Conservation (phyloP, 768 basidiomycete genomes). For the Termitomyces sp. region DNA sequence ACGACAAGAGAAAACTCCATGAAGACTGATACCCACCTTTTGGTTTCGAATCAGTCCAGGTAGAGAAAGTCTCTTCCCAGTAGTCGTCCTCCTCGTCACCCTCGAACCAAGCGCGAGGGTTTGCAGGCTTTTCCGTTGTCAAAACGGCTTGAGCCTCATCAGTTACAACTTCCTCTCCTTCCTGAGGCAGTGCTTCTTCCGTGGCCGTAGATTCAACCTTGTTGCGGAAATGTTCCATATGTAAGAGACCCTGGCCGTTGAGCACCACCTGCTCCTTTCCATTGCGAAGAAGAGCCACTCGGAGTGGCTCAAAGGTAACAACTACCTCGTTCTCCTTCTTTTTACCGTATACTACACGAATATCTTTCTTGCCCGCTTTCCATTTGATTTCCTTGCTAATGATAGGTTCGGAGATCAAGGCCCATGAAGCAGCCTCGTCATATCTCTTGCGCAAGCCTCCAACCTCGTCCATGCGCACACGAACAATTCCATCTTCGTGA, state of each 20-base stretch:
- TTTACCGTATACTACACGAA: slow-evolving; percentile 61
- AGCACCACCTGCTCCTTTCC: slow-evolving; percentile 85
- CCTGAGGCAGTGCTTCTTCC: slow-evolving; percentile 38
- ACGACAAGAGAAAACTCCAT: neutral
- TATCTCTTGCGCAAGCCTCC: slow-evolving; percentile 79
- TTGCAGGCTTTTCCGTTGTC: slow-evolving; percentile 41
- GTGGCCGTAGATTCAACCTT: slow-evolving; percentile 44
- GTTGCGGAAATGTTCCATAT: slow-evolving; percentile 96
- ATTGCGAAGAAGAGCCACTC: slow-evolving; percentile 64
- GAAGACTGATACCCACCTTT: slow-evolving; percentile 58
- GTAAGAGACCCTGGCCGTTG: slow-evolving; percentile 86
- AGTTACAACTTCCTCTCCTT: slow-evolving; percentile 36
- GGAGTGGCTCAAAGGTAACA: slow-evolving; percentile 74
- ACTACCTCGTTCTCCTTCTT: slow-evolving; percentile 63
- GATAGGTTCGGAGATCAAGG: slow-evolving; percentile 69
- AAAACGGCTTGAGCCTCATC: slow-evolving; percentile 51
- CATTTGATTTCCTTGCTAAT: slow-evolving; percentile 60
- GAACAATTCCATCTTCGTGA: slow-evolving; percentile 83
- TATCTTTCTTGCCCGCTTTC: slow-evolving; percentile 61
- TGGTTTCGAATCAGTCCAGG: slow-evolving; percentile 92
- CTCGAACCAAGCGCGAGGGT: slow-evolving; percentile 79
- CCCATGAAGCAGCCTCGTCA: slow-evolving; percentile 91
- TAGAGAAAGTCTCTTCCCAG: slow-evolving; percentile 86
- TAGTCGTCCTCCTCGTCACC: slow-evolving; percentile 78
- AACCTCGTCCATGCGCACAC: slow-evolving; percentile 92